Conservation (phyloP, 2,329 filamentous ascomycete genomes). For the Nemania serpens region DNA sequence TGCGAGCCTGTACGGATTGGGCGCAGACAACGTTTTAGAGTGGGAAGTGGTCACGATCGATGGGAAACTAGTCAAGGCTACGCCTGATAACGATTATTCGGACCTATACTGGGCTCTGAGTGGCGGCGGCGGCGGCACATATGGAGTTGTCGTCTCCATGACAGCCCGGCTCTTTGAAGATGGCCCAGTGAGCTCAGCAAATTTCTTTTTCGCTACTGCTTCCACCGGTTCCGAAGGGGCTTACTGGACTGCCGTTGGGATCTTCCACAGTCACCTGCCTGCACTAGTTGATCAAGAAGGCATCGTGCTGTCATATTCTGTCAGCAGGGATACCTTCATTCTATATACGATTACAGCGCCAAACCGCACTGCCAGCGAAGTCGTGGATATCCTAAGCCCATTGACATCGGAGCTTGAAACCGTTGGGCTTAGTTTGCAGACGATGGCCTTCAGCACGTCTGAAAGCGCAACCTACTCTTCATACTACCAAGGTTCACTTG, state of each 20-base stretch:
- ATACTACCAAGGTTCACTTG: constrained; percentile 7
- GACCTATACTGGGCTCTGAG: constrained; percentile 14
- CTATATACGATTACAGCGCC: constrained; percentile 10
- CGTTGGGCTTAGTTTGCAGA: neutral
- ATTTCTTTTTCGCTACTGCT: constrained; percentile 1
- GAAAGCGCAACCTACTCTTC: constrained; percentile 1
- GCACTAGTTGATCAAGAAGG: constrained; percentile 6
- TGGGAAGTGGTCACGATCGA: constrained; percentile 3
- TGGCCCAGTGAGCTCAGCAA: constrained; percentile 47
- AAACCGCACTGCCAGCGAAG: constrained; percentile 1
- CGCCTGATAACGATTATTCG: neutral
- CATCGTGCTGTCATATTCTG: constrained; percentile 8
- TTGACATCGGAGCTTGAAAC: neutral
- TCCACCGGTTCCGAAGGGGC: constrained; percentile 6
- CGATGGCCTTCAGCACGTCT: constrained; percentile 1
- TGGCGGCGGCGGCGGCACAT: constrained; percentile 11
- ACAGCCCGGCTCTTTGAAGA: constrained; percentile 57
- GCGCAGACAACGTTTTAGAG: neutral
- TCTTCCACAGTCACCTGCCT: constrained; percentile 2
- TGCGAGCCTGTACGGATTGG: neutral
- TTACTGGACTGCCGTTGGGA: constrained; percentile 2
- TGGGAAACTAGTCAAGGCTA: neutral
- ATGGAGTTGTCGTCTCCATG: constrained; percentile 38
- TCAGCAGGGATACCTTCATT: constrained; percentile 7
- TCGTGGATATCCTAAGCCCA: neutral